Evolutionary conservation across 805 yeast species (phyloP).

Genomic region (Yamadazyma akitaensis): DNA sequence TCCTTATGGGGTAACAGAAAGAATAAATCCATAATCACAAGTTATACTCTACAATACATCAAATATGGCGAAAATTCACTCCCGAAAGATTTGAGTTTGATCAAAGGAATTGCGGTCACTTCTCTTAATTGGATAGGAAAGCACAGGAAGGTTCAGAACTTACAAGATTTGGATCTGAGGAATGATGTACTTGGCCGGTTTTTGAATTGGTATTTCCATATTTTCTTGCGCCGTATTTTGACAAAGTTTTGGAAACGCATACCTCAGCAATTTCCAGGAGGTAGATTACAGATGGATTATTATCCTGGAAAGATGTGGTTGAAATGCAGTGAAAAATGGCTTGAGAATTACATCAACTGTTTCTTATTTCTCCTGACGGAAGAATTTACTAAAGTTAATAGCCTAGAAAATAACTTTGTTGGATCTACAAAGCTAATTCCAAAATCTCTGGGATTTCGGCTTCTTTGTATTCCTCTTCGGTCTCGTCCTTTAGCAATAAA

Average conservation of each 20-base stretch:
- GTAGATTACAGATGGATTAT: conserved; percentile 22
- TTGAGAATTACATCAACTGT: conserved; percentile 37
- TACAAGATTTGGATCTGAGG: conserved; percentile 42
- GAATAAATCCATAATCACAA: conserved; percentile 44
- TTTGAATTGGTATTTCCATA: conserved; percentile 55
- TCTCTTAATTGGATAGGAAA: conserved; percentile 49
- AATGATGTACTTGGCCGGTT: conserved; percentile 37
- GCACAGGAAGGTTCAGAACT: conserved; percentile 22
- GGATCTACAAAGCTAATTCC: conserved; percentile 39
- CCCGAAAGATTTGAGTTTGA: neutral
- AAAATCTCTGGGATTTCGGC: conserved; percentile 55
- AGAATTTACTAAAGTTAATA: conserved; percentile 4
- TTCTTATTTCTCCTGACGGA: conserved; percentile 24
- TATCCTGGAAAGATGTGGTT: conserved; percentile 63
- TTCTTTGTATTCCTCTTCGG: conserved; percentile 52
- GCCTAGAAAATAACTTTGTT: conserved; percentile 10
- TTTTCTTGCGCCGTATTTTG: conserved; percentile 28
- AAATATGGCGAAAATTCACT: conserved; percentile 2
- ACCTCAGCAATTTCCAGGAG: conserved; percentile 2
- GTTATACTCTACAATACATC: conserved; percentile 26
- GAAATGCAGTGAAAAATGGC: conserved; percentile 38
- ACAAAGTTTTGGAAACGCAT: conserved; percentile 11
- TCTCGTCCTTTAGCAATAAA: conserved; percentile 8
- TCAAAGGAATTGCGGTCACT: neutral
- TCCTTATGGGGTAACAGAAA: conserved; percentile 49